A percentile compares a stretch with the other conserved stretches of the same genome.
Conservation (phyloP, 1,284 basidiomycete genomes). For the Sanghuangporus baumii region DNA sequence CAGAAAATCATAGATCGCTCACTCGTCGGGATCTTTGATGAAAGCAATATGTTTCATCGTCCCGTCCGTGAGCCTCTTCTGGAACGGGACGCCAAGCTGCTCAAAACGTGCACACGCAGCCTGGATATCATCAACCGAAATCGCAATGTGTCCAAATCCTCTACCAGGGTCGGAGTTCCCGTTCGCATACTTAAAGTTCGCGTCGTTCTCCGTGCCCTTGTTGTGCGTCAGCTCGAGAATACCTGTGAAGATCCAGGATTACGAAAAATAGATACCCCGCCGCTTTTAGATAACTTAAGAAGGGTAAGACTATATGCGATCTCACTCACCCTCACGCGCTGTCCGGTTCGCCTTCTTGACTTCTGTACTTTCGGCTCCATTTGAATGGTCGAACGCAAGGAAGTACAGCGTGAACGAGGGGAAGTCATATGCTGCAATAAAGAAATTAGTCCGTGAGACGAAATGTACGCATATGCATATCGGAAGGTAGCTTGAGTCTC, state of each 20-base stretch:
- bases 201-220: slow-evolving; percentile 82
- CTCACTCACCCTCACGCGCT: slow-evolving; percentile 56
- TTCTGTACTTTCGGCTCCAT: slow-evolving; percentile 39
- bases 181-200: slow-evolving; percentile 69
- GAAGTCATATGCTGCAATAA: slow-evolving; percentile 40
- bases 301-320: not conserved
- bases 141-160: slow-evolving; percentile 86
- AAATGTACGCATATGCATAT: slow-evolving; percentile 6
- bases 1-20: slow-evolving; percentile 14
- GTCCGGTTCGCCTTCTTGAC: slow-evolving; percentile 45
- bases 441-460: slow-evolving; percentile 3
- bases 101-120: slow-evolving; percentile 84
- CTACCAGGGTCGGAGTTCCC: slow-evolving; percentile 82
- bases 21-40: slow-evolving; percentile 85
- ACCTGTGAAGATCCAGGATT: slow-evolving; percentile 34
- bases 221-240: slow-evolving; percentile 88
- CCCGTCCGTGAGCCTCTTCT: slow-evolving; percentile 84
- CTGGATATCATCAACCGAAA: slow-evolving; percentile 80
- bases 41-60: slow-evolving; percentile 87
- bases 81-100: slow-evolving; percentile 76
- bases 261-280: not conserved
- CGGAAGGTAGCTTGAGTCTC: not conserved
- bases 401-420: slow-evolving; percentile 76
- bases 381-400: slow-evolving; percentile 66
- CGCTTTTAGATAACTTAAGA: not conserved